Conservation (phyloP, 2,329 filamentous ascomycete species). For the Colletotrichum liaoningense region DNA sequence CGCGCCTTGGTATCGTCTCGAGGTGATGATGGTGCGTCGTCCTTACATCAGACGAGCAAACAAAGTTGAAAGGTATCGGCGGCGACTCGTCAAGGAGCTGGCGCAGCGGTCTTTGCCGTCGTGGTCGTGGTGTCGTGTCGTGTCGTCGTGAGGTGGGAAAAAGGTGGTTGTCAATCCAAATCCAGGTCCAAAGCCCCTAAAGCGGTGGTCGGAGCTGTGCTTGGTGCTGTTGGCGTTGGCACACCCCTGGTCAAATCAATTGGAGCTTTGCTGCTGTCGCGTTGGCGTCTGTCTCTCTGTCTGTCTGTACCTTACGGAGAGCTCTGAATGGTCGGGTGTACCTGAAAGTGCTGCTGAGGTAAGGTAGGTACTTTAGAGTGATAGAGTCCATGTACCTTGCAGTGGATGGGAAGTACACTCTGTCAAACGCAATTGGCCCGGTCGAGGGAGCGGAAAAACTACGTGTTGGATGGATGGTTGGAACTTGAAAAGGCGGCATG, state of each 20-base stretch:
- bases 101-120: slow-evolving; percentile 14
- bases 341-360: no score
- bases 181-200: slow-evolving; percentile 12
- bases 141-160: slow-evolving; percentile 4
- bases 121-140: slow-evolving; percentile 5
- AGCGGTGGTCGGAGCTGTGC: slow-evolving; percentile 27
- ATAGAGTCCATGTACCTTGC: not conserved
- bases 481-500: not conserved
- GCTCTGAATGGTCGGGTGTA: not conserved
- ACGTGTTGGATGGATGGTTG: not conserved
- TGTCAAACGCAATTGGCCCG: not conserved
- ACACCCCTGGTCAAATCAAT: slow-evolving; percentile 12
- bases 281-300: not conserved
- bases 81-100: slow-evolving; percentile 14
- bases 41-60: slow-evolving; percentile 13
- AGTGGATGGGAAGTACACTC: not conserved
- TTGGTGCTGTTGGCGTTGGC: not conserved
- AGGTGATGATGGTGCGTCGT: not conserved
- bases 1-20: not conserved
- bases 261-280: slow-evolving; percentile 18
- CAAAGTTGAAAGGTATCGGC: not conserved
- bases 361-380: not conserved
- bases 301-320: no score
- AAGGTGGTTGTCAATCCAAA: slow-evolving; percentile 9
- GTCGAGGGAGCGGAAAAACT: not conserved